These are phyloP conservation scores for Scheffersomyces segobiensis DNA, from an alignment of 1,139 yeast species.

Conservation along the genomic window DNA sequence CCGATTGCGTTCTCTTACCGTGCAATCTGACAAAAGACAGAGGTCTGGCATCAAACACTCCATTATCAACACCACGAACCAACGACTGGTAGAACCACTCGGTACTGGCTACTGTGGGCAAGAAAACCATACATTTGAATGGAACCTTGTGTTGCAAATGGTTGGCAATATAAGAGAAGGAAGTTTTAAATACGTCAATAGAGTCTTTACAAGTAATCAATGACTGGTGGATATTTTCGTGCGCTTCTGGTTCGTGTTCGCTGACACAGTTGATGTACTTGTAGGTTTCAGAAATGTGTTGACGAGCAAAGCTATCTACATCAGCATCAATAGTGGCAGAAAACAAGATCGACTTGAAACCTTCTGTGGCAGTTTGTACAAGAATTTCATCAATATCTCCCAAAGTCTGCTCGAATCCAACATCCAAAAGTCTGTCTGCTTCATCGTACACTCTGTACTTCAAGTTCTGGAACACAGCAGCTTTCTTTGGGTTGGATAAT, in stretches of 20 bases:
- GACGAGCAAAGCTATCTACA: constrained; percentile 65
- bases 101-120: constrained; percentile 75
- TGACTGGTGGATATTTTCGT: constrained; percentile 74
- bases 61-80: constrained; percentile 7
- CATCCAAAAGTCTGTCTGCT: constrained; percentile 80
- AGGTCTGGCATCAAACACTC: constrained; percentile 10
- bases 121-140: constrained; percentile 81
- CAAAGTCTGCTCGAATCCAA: constrained; percentile 70
- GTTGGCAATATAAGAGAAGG: constrained; percentile 48
- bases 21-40: constrained; percentile 46
- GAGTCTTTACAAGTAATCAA: constrained; percentile 50
- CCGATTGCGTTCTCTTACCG: constrained; percentile 69
- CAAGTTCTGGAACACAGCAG: constrained; percentile 52
- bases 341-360: constrained; percentile 68
- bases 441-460: constrained; percentile 79
- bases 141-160: constrained; percentile 18
- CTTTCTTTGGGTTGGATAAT: constrained; percentile 46
- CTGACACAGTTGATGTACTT: constrained; percentile 76
- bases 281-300: constrained; percentile 64
- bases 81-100: constrained; percentile 51
- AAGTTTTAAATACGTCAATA: constrained; percentile 53
- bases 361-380: constrained; percentile 34
- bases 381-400: constrained; percentile 54
- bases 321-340: constrained; percentile 83
- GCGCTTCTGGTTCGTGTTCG: constrained; percentile 74